These are phyloP conservation scores for Penicillium maclennaniae DNA, from an alignment of 495 filamentous ascomycete species.

Conservation along the genomic window DNA sequence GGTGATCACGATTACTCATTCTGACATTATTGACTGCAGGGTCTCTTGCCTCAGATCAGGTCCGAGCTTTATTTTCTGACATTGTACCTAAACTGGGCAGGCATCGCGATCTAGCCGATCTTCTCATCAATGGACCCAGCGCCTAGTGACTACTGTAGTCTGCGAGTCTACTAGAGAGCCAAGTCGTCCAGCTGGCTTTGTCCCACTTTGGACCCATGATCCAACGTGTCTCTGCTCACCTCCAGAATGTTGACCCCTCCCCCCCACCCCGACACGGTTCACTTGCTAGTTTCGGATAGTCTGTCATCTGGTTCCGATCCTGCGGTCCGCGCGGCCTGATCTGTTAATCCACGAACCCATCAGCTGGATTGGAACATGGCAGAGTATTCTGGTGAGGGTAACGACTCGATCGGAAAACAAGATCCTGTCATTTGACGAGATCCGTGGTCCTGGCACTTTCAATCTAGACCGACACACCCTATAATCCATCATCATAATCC, in stretches of 20 bases:
- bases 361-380: background rate
- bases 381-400: background rate
- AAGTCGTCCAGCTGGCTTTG: background rate
- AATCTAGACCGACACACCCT: slow-evolving; percentile 14
- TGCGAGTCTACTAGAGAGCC: no score
- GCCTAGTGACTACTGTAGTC: background rate
- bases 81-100: background rate
- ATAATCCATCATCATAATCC: slow-evolving; percentile 17
- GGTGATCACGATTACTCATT: background rate
- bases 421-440: slow-evolving; percentile 9
- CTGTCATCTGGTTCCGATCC: slow-evolving; percentile 15
- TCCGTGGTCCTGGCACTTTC: slow-evolving; percentile 9
- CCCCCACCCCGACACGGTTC: background rate
- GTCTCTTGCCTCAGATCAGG: background rate
- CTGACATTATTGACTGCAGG: no score
- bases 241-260: background rate
- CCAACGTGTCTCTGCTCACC: slow-evolving; percentile 14
- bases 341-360: background rate
- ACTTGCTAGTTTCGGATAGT: background rate
- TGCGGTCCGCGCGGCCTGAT: slow-evolving; percentile 15
- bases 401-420: background rate
- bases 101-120: no score
- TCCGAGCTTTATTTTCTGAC: background rate
- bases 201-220: slow-evolving; percentile 16
- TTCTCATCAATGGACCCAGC: no score